Percentiles rank a stretch among this genome's conserved stretches.
Conservation (phyloP, 2,329 filamentous ascomycete species). For the Lasiodiplodia sp. region DNA sequence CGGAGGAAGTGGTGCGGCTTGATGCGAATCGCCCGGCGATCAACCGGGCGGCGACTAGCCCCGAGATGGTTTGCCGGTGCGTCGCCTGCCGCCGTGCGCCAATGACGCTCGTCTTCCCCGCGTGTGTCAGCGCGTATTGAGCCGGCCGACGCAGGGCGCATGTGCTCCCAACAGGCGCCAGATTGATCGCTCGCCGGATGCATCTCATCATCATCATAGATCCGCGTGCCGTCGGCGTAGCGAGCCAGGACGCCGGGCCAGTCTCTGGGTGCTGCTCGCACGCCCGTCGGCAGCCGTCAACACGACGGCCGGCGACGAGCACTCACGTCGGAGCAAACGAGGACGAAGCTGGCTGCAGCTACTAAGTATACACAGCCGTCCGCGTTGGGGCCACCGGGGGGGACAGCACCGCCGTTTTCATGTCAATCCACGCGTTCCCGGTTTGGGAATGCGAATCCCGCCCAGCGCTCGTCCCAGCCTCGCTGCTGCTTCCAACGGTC, state of each 20-base stretch:
- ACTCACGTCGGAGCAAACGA: not conserved
- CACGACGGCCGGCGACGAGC: not conserved
- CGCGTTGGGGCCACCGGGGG: conserved; percentile 12
- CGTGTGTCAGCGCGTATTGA: conserved; percentile 19
- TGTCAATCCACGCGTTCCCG: conserved; percentile 30
- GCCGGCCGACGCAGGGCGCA: not conserved
- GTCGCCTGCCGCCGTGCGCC: not conserved
- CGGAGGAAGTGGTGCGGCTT: not conserved
- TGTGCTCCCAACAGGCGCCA: conserved; percentile 5
- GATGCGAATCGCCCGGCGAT: conserved; percentile 7
- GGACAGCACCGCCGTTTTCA: conserved; percentile 22
- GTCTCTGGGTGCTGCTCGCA: not conserved
- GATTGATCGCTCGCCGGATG: conserved; percentile 18
- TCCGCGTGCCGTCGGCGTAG: conserved; percentile 23
- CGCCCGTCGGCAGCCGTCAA: not conserved
- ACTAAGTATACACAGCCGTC: conserved; percentile 9
- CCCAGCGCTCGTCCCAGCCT: conserved; percentile 26
- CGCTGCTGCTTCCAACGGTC: conserved; percentile 28
- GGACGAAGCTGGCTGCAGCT: not conserved
- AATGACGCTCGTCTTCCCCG: not conserved
- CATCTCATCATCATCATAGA: conserved; percentile 3
- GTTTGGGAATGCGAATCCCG: conserved; percentile 28
- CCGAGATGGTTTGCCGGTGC: not conserved
- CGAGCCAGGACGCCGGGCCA: conserved; percentile 2
- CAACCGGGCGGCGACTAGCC: not conserved